Percentiles rank a stretch among this genome's conserved stretches.
Evolutionary conservation across 2,329 filamentous ascomycete species (phyloP).

Genomic region (Raffaelea deltoideospora): DNA sequence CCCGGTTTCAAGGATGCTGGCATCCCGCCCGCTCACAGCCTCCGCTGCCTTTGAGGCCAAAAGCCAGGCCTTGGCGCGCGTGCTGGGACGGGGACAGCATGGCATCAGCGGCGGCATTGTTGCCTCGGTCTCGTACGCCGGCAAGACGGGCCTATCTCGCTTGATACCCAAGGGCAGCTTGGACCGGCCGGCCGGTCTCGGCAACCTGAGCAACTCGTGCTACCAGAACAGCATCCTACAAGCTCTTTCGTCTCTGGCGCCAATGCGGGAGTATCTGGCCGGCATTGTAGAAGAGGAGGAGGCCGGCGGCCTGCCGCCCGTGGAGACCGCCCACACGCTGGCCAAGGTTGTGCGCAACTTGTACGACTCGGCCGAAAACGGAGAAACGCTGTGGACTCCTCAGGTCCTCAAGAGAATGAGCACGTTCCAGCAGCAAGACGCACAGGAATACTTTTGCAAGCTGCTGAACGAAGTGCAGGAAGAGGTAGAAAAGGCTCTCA

Average conservation of each 20-base stretch:
- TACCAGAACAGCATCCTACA: slow-evolving; percentile 96
- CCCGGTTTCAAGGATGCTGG: no score
- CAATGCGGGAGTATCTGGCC: slow-evolving; percentile 52
- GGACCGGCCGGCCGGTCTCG: slow-evolving; percentile 50
- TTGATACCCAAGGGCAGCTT: slow-evolving; percentile 19
- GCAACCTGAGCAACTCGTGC: slow-evolving; percentile 90
- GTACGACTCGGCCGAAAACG: slow-evolving; percentile 54
- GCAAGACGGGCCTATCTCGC: slow-evolving; percentile 24
- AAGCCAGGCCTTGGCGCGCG: slow-evolving; percentile 46
- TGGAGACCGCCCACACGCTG: slow-evolving; percentile 33
- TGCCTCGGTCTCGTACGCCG: slow-evolving; percentile 40
- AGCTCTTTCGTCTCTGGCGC: slow-evolving; percentile 59
- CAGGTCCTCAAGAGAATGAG: slow-evolving; percentile 77
- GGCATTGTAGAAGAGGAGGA: slow-evolving; percentile 22
- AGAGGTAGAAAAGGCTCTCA: slow-evolving; percentile 44
- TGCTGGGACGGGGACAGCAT: slow-evolving; percentile 44
- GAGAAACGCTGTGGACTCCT: slow-evolving; percentile 68
- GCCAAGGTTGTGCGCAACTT: slow-evolving; percentile 54
- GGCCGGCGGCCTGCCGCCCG: slow-evolving; percentile 13
- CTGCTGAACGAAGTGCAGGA: slow-evolving; percentile 74
- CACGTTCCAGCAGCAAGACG: slow-evolving; percentile 92
- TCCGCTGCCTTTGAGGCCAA: slow-evolving; percentile 37
- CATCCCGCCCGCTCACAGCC: slow-evolving; percentile 13
- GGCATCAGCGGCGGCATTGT: slow-evolving; percentile 36
- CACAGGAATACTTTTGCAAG: slow-evolving; percentile 92